Evolutionary conservation across 306 rosid species (phyloP), one percentile per base, ranked within the genome.

Genomic region (Prunus dulcis): DNA sequence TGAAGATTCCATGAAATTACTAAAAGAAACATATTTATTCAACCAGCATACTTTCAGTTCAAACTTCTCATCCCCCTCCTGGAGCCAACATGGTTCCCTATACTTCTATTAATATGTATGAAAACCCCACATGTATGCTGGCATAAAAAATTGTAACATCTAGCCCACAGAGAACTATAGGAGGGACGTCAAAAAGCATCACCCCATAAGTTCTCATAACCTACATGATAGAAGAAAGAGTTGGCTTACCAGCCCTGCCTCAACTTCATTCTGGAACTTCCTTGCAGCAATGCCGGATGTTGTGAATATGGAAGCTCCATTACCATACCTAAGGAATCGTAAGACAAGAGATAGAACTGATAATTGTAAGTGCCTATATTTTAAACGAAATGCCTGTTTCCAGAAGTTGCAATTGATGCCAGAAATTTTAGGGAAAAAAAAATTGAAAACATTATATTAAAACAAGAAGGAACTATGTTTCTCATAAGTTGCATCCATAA

Each of bases 221-320:
- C 60, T 66, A 72, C 56, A 65, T 56, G 70, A 60, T 69, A 49
- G 47, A 78, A 38, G 53, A 71, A 66, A 46, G 27, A 25, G 45
- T 49, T 32, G 41, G 46, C 88, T 77, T 80, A 86, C 92, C 85
- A 88, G 74, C 41, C 57, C 82, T 69, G 88, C 88, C 78, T 84
- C 92, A 68, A 84, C 88, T 80, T 88, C 92, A 63, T 80, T 82
- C 69, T 86, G 92, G 71, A 88, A 86, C 87, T 74, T 88, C 84
- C 90, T 78, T 13, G 90, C 88, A 80, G 82, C 84, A 46, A 80
- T 61, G 67, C 80, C 80, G 72, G 92, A 88, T n/a, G 87, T 51
- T 38, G 92, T 88, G 80, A 88, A 88, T 76, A 88, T 84, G 64
- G 90, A 84, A 61, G 90, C 92, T 76, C 90, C 88, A 63, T 76